Percentiles rank a stretch among this genome's conserved stretches.
Evolutionary conservation across 2,329 filamentous ascomycete species (phyloP).

Genomic region (Fusarium veterinarium): DNA sequence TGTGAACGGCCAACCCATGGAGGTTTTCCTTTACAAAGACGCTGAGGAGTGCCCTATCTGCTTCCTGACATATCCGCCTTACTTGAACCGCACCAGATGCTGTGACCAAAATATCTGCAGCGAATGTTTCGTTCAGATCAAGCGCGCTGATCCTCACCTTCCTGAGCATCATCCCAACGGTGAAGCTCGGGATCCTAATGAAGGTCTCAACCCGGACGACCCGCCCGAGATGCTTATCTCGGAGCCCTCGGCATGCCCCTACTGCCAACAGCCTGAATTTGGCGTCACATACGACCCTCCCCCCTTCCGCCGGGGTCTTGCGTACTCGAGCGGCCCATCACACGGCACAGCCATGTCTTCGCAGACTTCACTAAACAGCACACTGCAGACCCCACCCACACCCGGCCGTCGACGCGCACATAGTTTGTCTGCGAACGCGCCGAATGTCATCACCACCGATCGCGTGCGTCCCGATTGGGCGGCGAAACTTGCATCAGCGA

Average conservation of each 20-base stretch:
- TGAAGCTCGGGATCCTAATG: constrained; percentile 50
- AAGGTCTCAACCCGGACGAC: constrained; percentile 59
- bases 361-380: constrained; percentile 79
- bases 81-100: constrained; percentile 92
- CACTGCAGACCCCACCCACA: constrained; percentile 53
- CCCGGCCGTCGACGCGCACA: constrained; percentile 61
- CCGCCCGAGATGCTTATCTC: constrained; percentile 79
- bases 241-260: constrained; percentile 91
- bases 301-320: constrained; percentile 85
- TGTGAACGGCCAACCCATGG: constrained; percentile 93
- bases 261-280: constrained; percentile 94
- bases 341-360: constrained; percentile 83
- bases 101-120: constrained; percentile 98
- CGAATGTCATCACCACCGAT: constrained; percentile 92
- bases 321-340: constrained; percentile 64
- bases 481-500: constrained; percentile 85
- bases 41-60: constrained; percentile 94
- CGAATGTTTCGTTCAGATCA: constrained; percentile 99
- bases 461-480: constrained; percentile 94
- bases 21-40: constrained; percentile 94
- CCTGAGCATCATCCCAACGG: constrained; percentile 78
- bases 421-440: constrained; percentile 82
- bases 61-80: constrained; percentile 94
- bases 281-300: constrained; percentile 95
- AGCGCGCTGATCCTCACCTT: constrained; percentile 89